These are phyloP conservation scores for Cryptosporidium ryanae DNA, from an alignment of 169 alveolate species.

Conservation along the genomic window DNA sequence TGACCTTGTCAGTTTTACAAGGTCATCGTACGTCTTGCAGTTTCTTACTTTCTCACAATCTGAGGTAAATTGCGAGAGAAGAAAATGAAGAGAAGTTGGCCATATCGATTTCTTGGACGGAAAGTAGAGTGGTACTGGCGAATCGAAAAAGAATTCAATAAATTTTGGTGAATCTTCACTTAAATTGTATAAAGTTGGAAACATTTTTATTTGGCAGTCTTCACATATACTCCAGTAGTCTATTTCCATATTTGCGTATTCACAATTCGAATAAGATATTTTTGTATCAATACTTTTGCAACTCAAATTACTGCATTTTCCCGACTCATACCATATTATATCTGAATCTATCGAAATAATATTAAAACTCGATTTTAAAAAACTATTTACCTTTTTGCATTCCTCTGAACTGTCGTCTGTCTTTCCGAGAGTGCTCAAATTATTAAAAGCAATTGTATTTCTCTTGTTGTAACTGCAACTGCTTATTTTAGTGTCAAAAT, in stretches of 20 bases:
- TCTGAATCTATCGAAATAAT: constrained; percentile 5
- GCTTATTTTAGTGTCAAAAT: neutral
- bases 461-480: neutral
- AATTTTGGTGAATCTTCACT: constrained; percentile 13
- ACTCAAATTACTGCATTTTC: constrained; percentile 29
- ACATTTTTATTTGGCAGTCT: constrained; percentile 52
- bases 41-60: constrained; percentile 5
- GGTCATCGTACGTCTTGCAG: constrained; percentile 33
- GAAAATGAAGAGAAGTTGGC: constrained; percentile 65
- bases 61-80: constrained; percentile 37
- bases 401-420: neutral
- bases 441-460: neutral
- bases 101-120: constrained; percentile 61
- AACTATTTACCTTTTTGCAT: neutral
- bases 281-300: neutral
- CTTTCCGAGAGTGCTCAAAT: neutral
- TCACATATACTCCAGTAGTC: constrained; percentile 64
- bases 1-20: constrained; percentile 6
- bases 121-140: constrained; percentile 41
- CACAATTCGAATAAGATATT: constrained; percentile 27
- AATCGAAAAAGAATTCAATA: constrained; percentile 49
- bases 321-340: constrained; percentile 10
- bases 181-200: constrained; percentile 30
- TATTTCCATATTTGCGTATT: constrained; percentile 29
- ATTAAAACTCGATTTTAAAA: neutral